A percentile compares a stretch with the other conserved stretches of the same genome.
Conservation (phyloP, 2,329 filamentous ascomycete genomes). For the Didymosphaeria variabile region DNA sequence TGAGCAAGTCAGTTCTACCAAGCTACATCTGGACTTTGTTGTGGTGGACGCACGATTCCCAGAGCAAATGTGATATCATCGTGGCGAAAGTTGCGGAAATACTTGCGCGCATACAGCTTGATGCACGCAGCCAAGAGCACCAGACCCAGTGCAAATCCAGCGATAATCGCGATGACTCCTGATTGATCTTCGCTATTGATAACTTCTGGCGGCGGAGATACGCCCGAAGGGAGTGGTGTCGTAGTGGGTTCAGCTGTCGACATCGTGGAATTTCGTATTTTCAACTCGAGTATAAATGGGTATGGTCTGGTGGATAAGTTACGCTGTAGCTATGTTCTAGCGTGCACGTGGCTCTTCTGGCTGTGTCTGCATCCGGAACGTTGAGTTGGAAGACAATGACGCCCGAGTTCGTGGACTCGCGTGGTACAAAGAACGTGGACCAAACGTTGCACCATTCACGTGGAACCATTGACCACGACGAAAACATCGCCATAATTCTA, state of each 20-base stretch:
- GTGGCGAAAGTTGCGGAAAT: conserved; percentile 6
- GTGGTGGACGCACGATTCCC: conserved; percentile 9
- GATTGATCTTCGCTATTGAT: conserved; percentile 17
- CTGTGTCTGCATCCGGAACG: background rate
- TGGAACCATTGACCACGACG: background rate
- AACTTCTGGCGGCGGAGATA: background rate
- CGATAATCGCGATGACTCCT: conserved; percentile 25
- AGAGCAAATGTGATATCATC: conserved; percentile 22
- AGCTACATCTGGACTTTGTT: background rate
- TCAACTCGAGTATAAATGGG: background rate
- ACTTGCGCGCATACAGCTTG: conserved; percentile 17
- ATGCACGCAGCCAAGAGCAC: conserved; percentile 18
- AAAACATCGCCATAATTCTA: background rate
- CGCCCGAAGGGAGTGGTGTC: background rate
- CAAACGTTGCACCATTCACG: background rate
- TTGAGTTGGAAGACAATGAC: background rate
- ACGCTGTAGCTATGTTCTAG: background rate
- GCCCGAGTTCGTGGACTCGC: background rate
- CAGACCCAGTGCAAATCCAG: conserved; percentile 23
- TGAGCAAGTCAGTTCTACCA: background rate
- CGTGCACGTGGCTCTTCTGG: background rate
- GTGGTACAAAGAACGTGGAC: background rate
- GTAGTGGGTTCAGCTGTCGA: background rate
- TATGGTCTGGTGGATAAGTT: background rate
- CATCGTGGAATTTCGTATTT: background rate